Evolutionary conservation across 1,284 basidiomycete species (phyloP).

Genomic region (Trichosporon coremiiforme): DNA sequence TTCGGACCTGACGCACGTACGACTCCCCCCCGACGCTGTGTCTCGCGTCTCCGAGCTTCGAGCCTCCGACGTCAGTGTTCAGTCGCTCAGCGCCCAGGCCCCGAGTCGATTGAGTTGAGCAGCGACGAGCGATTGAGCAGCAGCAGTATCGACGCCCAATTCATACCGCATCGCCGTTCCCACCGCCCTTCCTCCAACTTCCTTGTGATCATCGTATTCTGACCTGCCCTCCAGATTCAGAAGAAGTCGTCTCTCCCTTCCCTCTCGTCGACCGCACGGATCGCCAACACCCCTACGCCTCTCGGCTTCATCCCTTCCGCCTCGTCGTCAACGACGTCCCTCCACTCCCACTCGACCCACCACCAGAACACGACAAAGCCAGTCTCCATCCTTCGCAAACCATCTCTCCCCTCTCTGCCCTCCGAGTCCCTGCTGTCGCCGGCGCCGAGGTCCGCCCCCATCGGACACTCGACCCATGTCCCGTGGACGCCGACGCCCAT

Average conservation of each 20-base stretch:
- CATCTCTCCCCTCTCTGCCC: slow-evolving; percentile 23
- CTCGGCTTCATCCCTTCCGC: neutral
- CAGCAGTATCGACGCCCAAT: neutral
- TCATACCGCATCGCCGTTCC: neutral
- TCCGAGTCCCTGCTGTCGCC: slow-evolving; percentile 8
- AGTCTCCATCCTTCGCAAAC: slow-evolving; percentile 31
- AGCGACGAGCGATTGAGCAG: too few relatives aligned
- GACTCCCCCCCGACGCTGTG: neutral
- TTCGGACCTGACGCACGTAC: slow-evolving; percentile 10
- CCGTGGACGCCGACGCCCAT: neutral
- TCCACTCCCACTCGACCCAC: neutral
- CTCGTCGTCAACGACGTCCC: neutral
- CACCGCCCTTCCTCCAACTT: neutral
- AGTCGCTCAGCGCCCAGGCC: neutral
- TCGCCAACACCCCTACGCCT: neutral
- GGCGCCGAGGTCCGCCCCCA: neutral
- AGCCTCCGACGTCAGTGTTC: neutral
- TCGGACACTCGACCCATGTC: slow-evolving; percentile 1
- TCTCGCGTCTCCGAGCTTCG: neutral
- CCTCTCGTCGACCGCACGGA: neutral
- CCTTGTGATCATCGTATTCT: neutral
- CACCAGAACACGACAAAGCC: slow-evolving; percentile 13
- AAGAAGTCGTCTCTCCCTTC: neutral
- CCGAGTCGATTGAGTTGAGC: neutral
- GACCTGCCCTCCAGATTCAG: neutral